A percentile compares a stretch with the other conserved stretches of the same genome.
Conservation (phyloP, 2,329 filamentous ascomycete species). For the Spiromastix sp. region DNA sequence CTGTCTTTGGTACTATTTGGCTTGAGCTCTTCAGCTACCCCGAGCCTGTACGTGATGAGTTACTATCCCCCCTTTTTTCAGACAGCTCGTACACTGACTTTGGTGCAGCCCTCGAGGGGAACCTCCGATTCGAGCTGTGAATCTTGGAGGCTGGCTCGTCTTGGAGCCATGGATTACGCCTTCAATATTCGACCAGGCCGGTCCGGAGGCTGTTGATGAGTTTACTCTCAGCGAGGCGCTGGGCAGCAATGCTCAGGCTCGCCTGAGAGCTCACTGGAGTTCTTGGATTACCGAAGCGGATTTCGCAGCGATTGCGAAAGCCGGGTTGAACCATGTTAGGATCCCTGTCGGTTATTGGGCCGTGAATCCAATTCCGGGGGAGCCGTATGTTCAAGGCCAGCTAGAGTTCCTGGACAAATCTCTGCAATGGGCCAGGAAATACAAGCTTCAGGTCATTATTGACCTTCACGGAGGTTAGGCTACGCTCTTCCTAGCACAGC, state of each 20-base stretch:
- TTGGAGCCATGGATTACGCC: constrained; percentile 56
- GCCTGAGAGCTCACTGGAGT: constrained; percentile 48
- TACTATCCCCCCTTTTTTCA: no score
- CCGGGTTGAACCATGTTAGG: constrained; percentile 52
- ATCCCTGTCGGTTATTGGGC: constrained; percentile 61
- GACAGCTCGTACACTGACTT: no score
- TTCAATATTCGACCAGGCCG: constrained; percentile 44
- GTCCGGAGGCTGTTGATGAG: constrained; percentile 46
- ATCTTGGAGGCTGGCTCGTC: constrained; percentile 56
- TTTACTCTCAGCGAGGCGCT: constrained; percentile 42
- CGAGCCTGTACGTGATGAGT: no score
- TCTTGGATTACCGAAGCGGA: constrained; percentile 47
- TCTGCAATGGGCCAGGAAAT: constrained; percentile 47
- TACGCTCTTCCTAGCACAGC: constrained; percentile 9
- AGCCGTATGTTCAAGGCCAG: constrained; percentile 54
- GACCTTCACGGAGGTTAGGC: constrained; percentile 55
- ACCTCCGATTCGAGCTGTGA: constrained; percentile 49
- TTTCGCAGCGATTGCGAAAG: constrained; percentile 44
- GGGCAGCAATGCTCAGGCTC: constrained; percentile 38
- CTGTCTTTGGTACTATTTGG: no score
- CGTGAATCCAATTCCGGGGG: constrained; percentile 40
- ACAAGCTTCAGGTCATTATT: constrained; percentile 54
- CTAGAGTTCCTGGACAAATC: constrained; percentile 47
- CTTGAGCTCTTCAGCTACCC: no score
- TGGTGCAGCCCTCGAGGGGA: no score